Base-by-base conservation (phyloP, 441 rosid genomes). In the Gossypium gossypioides region DNA sequence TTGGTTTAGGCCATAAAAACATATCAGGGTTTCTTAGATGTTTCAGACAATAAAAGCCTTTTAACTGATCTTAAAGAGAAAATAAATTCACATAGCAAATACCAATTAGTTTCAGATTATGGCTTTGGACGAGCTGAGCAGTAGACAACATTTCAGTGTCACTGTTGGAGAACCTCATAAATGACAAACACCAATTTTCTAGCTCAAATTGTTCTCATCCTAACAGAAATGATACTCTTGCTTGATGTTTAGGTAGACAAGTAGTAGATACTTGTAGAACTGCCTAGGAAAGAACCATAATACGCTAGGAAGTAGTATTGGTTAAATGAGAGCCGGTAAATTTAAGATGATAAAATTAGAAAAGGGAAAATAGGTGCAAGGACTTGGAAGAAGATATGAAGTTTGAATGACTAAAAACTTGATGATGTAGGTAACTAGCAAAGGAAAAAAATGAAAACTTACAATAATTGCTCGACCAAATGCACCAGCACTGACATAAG, bases 401-500 rank as follows among this genome's bases (percentile, higher is more conserved):
- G 56, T 19, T 19, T 44, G 55, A 65, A 44, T 65, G 52, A 44
- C 55, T 44, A 24, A 44, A 1, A 65, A 22, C 24, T n/a, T 22
- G 19, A 65, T 65, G 56, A 22, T 65, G 15, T 48, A 50, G 9
- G 19, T 67, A 22, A 71, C 15, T 68, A 13, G 13, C 12, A 68
- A 68, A 22, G 22, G 15, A 67, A 40, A 22, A 6, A 48, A 59
- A 34, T 61, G 46, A 15, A 63, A 57, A 87, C 98, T 84, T 80
- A 94, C 99, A 81, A 95, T 85, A 72, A 95, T 88, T 29, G 97
- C 97, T 56, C 99, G 91, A 76, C 97, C 96, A 51, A 92, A 89
- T 75, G 99, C 97, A 69, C 97, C 97, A 22, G 97, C 97, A 69
- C 97, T 95, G 72, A 92, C 99, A 82, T 94, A 95, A 75, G 97